These are phyloP conservation scores for Globisporangium nodosum DNA, from an alignment of 352 stramenopile genomes.

Conservation along the genomic window DNA sequence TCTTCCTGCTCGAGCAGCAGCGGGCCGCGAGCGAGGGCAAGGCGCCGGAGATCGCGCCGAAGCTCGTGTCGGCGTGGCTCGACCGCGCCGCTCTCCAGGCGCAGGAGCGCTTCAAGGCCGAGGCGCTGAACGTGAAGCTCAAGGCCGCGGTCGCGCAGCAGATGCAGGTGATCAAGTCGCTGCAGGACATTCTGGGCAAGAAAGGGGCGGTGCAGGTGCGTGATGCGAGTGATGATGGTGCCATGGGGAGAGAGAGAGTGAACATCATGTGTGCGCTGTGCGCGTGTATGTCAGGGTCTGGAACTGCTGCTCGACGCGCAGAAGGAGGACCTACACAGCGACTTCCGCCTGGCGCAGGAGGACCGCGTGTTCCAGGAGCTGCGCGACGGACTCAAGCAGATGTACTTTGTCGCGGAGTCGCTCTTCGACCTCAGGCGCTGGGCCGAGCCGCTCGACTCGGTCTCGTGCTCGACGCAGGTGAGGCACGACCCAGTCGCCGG, in stretches of 20 bases:
- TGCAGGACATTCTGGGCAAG: conserved; percentile 33
- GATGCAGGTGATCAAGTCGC: conserved; percentile 30
- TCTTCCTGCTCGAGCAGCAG: conserved; percentile 9
- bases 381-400: conserved; percentile 2
- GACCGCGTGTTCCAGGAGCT: conserved; percentile 4
- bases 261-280: neutral
- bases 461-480: conserved; percentile 6
- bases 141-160: conserved; percentile 37
- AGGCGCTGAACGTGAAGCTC: conserved; percentile 39
- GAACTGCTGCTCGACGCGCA: conserved; percentile 7
- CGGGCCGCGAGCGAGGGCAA: neutral
- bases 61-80: conserved; percentile 35
- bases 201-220: conserved; percentile 9
- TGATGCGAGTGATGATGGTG: neutral
- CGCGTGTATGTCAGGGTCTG: neutral
- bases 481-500: conserved; percentile 1
- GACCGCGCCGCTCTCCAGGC: conserved; percentile 36
- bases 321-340: conserved; percentile 4
- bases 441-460: neutral
- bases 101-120: conserved; percentile 29
- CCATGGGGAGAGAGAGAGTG: too few relatives aligned
- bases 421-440: conserved; percentile 6
- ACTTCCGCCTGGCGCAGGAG: conserved; percentile 5
- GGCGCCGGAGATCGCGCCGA: neutral
- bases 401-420: conserved; percentile 9